Conservation (phyloP, 495 filamentous ascomycete species). For the Neurospora sp. region DNA sequence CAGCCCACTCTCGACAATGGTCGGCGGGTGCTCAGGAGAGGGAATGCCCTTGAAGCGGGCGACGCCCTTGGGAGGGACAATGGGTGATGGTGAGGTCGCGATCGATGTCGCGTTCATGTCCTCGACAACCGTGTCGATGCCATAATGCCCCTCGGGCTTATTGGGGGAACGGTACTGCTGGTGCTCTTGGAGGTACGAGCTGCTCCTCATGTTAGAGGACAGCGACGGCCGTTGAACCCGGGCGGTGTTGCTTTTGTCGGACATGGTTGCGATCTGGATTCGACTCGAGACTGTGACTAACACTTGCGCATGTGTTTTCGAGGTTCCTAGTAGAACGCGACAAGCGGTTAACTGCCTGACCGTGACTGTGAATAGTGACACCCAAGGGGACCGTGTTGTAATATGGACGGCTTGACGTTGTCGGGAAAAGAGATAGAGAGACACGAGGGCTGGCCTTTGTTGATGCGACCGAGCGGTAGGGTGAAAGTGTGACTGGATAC, state of each 20-base stretch:
- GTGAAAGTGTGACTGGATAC: background rate
- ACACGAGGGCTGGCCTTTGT: background rate
- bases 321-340: background rate
- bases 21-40: constrained; percentile 39
- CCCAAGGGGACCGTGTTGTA: background rate
- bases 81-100: constrained; percentile 6
- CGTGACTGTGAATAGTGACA: background rate
- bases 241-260: constrained; percentile 21
- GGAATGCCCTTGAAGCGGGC: constrained; percentile 43
- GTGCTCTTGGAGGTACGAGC: constrained; percentile 61
- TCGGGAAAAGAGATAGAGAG: background rate
- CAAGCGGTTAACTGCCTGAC: background rate
- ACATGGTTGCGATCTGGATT: constrained; percentile 20
- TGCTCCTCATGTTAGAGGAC: constrained; percentile 46
- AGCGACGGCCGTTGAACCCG: constrained; percentile 35
- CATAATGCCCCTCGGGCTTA: constrained; percentile 40
- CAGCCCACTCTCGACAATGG: constrained; percentile 46
- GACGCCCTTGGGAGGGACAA: constrained; percentile 22
- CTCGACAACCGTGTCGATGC: constrained; percentile 46
- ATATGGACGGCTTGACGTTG: background rate
- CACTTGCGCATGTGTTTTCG: background rate
- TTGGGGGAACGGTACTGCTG: constrained; percentile 63
- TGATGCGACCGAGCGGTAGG: background rate
- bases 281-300: background rate
- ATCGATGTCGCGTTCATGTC: constrained; percentile 26